phyloP scores from a whole-genome alignment of 371 early-diverging fungal genomes.

The Mucor ambiguus region DNA sequence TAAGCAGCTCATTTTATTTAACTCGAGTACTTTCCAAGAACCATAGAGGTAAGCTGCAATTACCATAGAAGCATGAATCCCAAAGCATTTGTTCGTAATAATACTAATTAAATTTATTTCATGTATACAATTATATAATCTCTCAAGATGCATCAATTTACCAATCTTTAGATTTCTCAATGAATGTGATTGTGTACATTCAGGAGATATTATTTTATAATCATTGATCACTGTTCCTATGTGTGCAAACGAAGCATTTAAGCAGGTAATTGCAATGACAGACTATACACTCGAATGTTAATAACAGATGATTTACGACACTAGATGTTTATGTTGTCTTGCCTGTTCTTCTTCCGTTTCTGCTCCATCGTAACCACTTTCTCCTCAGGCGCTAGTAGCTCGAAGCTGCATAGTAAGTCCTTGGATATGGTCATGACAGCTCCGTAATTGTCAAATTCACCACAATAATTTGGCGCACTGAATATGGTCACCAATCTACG shows the following conservation, averaged over 20 bases:
- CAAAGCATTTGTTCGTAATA: not conserved
- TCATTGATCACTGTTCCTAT: not conserved
- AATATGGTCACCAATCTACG: conserved; percentile 95
- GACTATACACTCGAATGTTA: not conserved
- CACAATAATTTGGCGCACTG: conserved; percentile 98
- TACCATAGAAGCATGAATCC: not conserved
- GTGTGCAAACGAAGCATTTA: not conserved
- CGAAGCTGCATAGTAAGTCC: conserved; percentile 87
- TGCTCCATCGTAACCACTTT: conserved; percentile 11
- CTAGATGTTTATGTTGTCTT: not conserved
- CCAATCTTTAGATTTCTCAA: not conserved
- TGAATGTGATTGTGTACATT: not conserved
- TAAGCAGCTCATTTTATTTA: not conserved
- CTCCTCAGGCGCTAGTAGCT: conserved; percentile 35
- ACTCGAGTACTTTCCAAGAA: not conserved
- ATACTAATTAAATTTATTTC: not conserved
- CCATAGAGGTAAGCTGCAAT: not conserved
- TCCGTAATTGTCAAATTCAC: conserved; percentile 95
- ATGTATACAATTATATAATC: not conserved
- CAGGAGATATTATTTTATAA: not conserved
- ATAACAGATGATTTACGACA: too few relatives aligned
- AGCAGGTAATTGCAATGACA: conserved; percentile 14
- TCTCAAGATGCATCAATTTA: not conserved
- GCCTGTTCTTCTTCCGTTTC: conserved; percentile 19
- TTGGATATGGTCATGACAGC: conserved; percentile 94